phyloP scores from a whole-genome alignment of 495 filamentous ascomycete genomes.

The Penicillium manginii region DNA sequence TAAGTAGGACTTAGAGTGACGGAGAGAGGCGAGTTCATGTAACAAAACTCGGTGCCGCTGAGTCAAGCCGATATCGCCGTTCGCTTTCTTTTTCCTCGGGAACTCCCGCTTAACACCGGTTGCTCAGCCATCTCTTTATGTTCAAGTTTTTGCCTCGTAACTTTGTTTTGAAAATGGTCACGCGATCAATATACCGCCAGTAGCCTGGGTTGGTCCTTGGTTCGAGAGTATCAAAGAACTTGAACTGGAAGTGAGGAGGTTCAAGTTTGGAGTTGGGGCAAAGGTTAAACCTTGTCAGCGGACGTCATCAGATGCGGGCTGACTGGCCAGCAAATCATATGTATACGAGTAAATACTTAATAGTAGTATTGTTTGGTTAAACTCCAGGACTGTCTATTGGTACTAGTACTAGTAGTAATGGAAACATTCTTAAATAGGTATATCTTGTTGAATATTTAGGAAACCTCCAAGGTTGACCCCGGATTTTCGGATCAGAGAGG shows the following conservation, averaged over 20 bases:
- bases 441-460: no score
- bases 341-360: no score
- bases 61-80: conserved; percentile 38
- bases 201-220: conserved; percentile 17
- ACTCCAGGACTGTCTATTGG: no score
- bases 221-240: not conserved
- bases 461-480: no score
- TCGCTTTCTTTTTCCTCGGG: conserved; percentile 26
- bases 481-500: no score
- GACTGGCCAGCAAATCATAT: conserved; percentile 6
- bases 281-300: conserved; percentile 5
- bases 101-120: conserved; percentile 34
- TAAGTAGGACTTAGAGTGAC: conserved; percentile 4
- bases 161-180: not conserved
- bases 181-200: conserved; percentile 17
- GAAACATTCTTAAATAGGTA: not conserved
- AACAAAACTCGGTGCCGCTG: conserved; percentile 20
- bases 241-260: not conserved
- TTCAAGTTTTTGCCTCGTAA: not conserved
- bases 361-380: no score
- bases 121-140: not conserved
- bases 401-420: not conserved
- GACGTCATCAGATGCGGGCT: conserved; percentile 22
- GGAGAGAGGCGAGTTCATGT: conserved; percentile 6
- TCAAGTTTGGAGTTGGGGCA: not conserved